Evolutionary conservation across 441 rosid genomes (phyloP).

Genomic region (Lepidium campestre): DNA sequence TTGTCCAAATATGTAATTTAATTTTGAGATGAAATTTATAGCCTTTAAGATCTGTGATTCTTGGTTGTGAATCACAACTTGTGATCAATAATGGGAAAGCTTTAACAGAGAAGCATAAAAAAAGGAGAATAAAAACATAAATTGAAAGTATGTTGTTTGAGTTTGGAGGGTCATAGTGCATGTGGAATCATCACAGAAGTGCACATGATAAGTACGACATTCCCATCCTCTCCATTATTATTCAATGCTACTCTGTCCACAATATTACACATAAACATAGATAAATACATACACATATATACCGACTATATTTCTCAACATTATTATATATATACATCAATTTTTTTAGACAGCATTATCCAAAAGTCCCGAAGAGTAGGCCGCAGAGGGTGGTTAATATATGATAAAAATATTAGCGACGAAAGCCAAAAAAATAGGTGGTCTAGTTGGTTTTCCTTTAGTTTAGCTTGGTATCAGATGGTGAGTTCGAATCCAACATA

Average conservation of each 20-base stretch:
- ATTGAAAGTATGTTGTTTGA: constrained; percentile 26
- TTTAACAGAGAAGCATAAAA: constrained; percentile 31
- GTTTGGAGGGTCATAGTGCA: constrained; percentile 38
- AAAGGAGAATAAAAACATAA: constrained; percentile 34
- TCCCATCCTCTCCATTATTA: constrained; percentile 29
- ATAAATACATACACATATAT: background rate
- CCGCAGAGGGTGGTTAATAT: too few species aligned
- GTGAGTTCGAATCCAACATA: too few species aligned
- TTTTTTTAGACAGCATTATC: constrained; percentile 2
- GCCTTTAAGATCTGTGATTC: constrained; percentile 19
- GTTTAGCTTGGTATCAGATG: too few species aligned
- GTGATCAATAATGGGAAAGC: constrained; percentile 24
- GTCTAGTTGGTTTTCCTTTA: too few species aligned
- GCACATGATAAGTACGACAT: constrained; percentile 44
- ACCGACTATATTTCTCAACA: background rate
- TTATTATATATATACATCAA: background rate
- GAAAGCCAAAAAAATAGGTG: too few species aligned
- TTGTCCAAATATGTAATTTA: background rate
- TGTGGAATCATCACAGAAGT: constrained; percentile 38
- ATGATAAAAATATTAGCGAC: too few species aligned
- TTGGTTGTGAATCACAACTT: too few species aligned
- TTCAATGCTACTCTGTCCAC: background rate
- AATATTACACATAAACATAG: background rate
- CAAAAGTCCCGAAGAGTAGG: background rate
- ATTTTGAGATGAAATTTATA: background rate